Evolutionary conservation across 2,329 filamentous ascomycete species (phyloP), one percentile per base, ranked within the genome.

Genomic region (Leptosphaerulina australis): DNA sequence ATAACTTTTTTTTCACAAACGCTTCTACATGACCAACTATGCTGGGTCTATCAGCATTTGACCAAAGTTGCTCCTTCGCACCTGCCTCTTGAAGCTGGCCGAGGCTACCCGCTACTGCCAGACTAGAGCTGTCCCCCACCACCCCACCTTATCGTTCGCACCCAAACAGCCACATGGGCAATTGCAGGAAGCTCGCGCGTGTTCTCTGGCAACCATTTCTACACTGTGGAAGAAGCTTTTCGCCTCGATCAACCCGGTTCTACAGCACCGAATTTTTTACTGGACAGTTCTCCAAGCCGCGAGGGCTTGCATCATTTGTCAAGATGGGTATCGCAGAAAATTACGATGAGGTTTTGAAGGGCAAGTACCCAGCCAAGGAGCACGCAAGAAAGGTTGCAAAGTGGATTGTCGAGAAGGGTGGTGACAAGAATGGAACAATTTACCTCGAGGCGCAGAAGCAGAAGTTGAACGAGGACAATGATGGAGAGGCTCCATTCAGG

Each of bases 371-470:
- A 18, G 93, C 88, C 64, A 97, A 97, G 78, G 80, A 83, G 21
- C 94, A 99, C 74, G 91, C 89, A 52, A 83, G 83, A 63, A 86
- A 88, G 55, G 92, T 97, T n/a, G 88, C 87, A 50, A 84, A 90
- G 52, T 88, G 87, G 71, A 86, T 97, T 57, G 81, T 82, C 45
- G 77, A 83, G 53, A 76, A 88, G 68, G 77, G 85, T 30, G 84
- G 88, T 24, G 80, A 83, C 56, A 80, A 79, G 48, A 81, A 77
- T 24, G 92, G 91, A 37, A 80, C 93, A 14, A 81, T 99, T 49
- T 99, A 97, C 70, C 81, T 97, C 35, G 93, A 97, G 77, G 88
- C 87, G 44, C 88, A 92, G 68, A 85, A 87, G 72, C 90, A 87
- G 56, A 86, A 83, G 68, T 79, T 96, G 73, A 83, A 90, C 36